phyloP scores from a whole-genome alignment of 2,329 filamentous ascomycete genomes.

The Epicoccum nigrum region DNA sequence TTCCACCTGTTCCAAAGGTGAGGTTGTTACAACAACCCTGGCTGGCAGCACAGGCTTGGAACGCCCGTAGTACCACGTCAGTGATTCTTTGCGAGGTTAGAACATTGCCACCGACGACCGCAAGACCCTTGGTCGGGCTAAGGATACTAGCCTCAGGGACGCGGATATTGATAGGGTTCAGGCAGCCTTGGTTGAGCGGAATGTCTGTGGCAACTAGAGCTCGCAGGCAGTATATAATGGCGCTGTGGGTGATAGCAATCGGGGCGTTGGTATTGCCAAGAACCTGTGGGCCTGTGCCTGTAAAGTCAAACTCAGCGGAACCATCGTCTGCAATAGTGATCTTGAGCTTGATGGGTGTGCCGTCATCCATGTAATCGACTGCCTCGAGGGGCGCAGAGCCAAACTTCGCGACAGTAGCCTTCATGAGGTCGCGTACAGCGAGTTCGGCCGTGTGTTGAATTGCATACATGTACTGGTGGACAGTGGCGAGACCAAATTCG shows the following conservation, averaged over 20 bases:
- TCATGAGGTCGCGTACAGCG: slow-evolving; percentile 41
- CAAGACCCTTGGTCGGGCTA: slow-evolving; percentile 25
- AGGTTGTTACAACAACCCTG: slow-evolving; percentile 10
- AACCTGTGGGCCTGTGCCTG: slow-evolving; percentile 31
- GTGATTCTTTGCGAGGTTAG: slow-evolving; percentile 7
- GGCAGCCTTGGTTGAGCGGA: slow-evolving; percentile 51
- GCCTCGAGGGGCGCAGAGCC: slow-evolving; percentile 1
- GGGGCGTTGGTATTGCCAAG: slow-evolving; percentile 48
- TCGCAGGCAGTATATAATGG: slow-evolving; percentile 50
- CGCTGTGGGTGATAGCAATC: slow-evolving; percentile 62
- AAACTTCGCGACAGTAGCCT: slow-evolving; percentile 22
- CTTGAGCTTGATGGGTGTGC: slow-evolving; percentile 38
- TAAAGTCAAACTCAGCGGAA: slow-evolving; percentile 23
- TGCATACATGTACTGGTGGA: slow-evolving; percentile 50
- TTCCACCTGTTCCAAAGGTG: slow-evolving; percentile 9
- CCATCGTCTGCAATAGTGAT: slow-evolving; percentile 7
- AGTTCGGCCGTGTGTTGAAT: slow-evolving; percentile 48
- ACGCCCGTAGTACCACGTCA: slow-evolving; percentile 5
- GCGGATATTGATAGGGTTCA: slow-evolving; percentile 44
- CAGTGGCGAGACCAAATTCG: slow-evolving; percentile 41
- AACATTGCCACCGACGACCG: slow-evolving; percentile 7
- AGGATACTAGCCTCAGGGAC: slow-evolving; percentile 44
- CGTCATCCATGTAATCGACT: slow-evolving; percentile 49
- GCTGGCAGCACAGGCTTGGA: slow-evolving; percentile 8
- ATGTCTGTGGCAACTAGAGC: slow-evolving; percentile 45